These are phyloP conservation scores for Scolecobasidium constrictum DNA, from an alignment of 2,329 filamentous ascomycete genomes.

Conservation along the genomic window DNA sequence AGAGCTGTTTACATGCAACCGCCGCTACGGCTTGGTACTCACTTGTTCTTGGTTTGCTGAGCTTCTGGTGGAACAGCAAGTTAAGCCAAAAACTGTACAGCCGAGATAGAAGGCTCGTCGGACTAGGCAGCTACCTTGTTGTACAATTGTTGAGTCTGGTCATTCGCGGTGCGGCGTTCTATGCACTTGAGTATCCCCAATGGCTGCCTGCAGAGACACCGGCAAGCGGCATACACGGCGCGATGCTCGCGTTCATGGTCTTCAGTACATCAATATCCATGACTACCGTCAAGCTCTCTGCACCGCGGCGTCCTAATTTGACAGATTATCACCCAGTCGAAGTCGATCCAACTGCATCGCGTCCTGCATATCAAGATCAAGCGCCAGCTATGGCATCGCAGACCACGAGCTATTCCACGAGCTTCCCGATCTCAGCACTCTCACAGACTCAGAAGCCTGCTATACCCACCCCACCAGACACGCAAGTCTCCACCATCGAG, in stretches of 20 bases:
- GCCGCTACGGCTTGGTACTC: constrained; percentile 19
- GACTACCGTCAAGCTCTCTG: constrained; percentile 45
- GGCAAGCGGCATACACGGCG: constrained; percentile 42
- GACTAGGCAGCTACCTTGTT: constrained; percentile 54
- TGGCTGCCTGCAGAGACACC: constrained; percentile 15
- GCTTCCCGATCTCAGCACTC: constrained; percentile 8
- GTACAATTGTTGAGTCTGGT: constrained; percentile 51
- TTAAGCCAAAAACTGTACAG: constrained; percentile 53
- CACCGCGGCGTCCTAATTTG: constrained; percentile 15
- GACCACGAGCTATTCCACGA: neutral
- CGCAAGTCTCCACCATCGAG: constrained; percentile 3
- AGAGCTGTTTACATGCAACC: constrained; percentile 19
- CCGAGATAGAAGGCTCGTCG: constrained; percentile 39
- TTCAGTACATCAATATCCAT: constrained; percentile 25
- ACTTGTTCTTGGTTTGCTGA: constrained; percentile 38
- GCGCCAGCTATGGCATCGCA: constrained; percentile 1
- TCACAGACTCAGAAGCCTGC: constrained; percentile 3
- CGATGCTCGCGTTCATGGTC: constrained; percentile 41
- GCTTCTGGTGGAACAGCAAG: constrained; percentile 59
- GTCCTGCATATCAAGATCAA: constrained; percentile 10
- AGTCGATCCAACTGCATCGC: constrained; percentile 13
- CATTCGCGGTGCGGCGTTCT: constrained; percentile 37
- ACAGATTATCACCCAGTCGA: constrained; percentile 10
- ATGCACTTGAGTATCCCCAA: constrained; percentile 17
- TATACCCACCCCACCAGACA: constrained; percentile 16